phyloP scores from a whole-genome alignment of 2,329 filamentous ascomycete species.

The Didymella glomerata region DNA sequence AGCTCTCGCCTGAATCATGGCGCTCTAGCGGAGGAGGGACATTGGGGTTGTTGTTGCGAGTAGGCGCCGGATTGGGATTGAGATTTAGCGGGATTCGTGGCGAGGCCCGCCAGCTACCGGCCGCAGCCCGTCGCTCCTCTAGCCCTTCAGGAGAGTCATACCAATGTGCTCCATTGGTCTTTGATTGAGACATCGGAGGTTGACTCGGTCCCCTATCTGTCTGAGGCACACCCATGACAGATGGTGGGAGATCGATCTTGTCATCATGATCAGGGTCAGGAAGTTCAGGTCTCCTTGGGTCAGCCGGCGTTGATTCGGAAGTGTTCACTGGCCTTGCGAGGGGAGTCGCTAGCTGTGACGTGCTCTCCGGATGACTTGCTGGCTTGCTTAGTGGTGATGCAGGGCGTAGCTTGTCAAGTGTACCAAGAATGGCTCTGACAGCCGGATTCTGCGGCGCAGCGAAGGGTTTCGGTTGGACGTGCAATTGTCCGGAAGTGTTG shows the following conservation, averaged over 20 bases:
- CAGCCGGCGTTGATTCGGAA: constrained; percentile 9
- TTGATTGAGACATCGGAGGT: constrained; percentile 21
- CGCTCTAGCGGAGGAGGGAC: constrained; percentile 53
- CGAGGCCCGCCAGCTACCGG: constrained; percentile 58
- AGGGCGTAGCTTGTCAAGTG: constrained; percentile 43
- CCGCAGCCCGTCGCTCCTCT: constrained; percentile 50
- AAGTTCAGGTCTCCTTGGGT: constrained; percentile 29
- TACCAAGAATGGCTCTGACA: constrained; percentile 44
- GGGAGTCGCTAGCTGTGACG: constrained; percentile 65
- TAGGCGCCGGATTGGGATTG: constrained; percentile 57
- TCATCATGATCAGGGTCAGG: constrained; percentile 51
- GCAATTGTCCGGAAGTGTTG: constrained; percentile 22
- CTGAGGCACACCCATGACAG: constrained; percentile 27
- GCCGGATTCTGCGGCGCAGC: constrained; percentile 40
- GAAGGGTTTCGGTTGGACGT: constrained; percentile 35
- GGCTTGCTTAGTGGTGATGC: constrained; percentile 30
- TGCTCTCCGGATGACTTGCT: constrained; percentile 55
- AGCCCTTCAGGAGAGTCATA: constrained; percentile 46
- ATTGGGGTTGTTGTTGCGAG: constrained; percentile 45
- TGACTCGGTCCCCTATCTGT: neutral
- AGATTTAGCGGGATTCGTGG: constrained; percentile 61
- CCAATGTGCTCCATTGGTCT: constrained; percentile 46
- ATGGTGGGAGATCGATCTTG: constrained; percentile 48
- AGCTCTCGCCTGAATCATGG: constrained; percentile 68
- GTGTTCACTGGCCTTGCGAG: constrained; percentile 57